Base-by-base conservation (phyloP, 2,329 filamentous ascomycete genomes). In the Calycina herbarum region DNA sequence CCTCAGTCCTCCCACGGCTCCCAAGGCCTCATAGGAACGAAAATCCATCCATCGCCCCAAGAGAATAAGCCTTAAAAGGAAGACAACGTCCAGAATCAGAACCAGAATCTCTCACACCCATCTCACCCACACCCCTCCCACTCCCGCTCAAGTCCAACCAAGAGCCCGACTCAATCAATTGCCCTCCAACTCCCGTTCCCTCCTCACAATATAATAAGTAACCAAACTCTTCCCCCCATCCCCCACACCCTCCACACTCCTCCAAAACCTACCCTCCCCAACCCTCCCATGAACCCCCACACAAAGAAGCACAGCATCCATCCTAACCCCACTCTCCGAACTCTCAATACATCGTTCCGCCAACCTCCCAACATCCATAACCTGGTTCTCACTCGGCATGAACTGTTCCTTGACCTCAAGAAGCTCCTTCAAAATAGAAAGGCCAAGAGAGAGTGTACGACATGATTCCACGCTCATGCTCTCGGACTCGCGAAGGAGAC, bases 291-390 rank as follows among this genome's bases (percentile, higher is more conserved):
- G 89, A 67, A 93, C 78, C 66, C 88, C 86, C 31, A 93, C 87
- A 72, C 90, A 93, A n/a, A 93, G 82, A 75, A 92, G 87, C 57
- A 93, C 89, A n/a, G 90, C 89, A 67, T 91, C 90, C 82, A 92
- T 91, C 51, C 87, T 81, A 7, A 89, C 87, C 6, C 84, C 86
- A 59, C 85, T 87, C 72, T 89, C 86, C 31, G 79, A 74, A 68
- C 85, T 87, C 68, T 86, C 85, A 20, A 89, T 80, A 69, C 86
- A 89, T 57, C 82, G 79, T n/a, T 78, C 78, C 3, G 85, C 81
- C 27, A 89, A 78, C 10, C 70, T 76, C 1, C 83, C 79, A 42
- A 89, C 79, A 62, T 79, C 80, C 0, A 74, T 74, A n/a, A 88
- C 78, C 73, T 89, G 85, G 6, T 71, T 71, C 5, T 85, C 82